Base-by-base conservation (phyloP, 768 basidiomycete species). In the Mycena alexandri region DNA sequence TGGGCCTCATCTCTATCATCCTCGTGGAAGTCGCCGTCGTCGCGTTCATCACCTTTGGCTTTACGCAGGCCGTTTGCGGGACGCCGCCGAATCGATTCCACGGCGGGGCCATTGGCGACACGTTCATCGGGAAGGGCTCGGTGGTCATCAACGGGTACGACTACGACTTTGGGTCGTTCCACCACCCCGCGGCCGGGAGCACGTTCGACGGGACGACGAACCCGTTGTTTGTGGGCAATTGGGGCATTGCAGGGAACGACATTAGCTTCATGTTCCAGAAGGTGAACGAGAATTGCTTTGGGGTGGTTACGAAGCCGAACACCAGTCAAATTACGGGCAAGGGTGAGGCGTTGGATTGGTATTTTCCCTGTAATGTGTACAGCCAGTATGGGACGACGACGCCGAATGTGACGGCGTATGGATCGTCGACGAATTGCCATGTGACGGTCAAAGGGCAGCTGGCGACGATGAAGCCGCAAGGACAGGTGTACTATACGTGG, bases 1-100 rank as follows among this genome's bases (percentile, higher is more conserved):
- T 98, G 79, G 98, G 97, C 10, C 87, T 99, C 25, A 83, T 99
- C 54, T 82, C 85, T 70, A 84, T 98, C 78, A 94, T 97, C 75
- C 76, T 86, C 17, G 6, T 79, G n/a, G 86, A 96, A 69, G 98
- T 99, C 96, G 93, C 93, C 19, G 88, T 83, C 59, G 98, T 99
- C 74, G 98, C 96, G 75, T 99, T 95, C 88, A 85, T 99, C 76
- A 99, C 98, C 13, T 99, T 99, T 80, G 98, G 98, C 10, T 99
- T 99, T 84, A 98, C 96, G 12, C 89, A 95, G 75, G 81, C 90
- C 60, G 98, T 99, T 47, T 99, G 98, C 78, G 95, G 95, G 38
- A 91, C 84, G 41, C 94, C 95, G 38, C 87, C 93, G 43, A 89
- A 92, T 68, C 89, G 95, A 17, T 96, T 86, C 83, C 91, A 93